Base-by-base conservation (phyloP, 495 filamentous ascomycete genomes). In the Aspergillus cristatus region DNA sequence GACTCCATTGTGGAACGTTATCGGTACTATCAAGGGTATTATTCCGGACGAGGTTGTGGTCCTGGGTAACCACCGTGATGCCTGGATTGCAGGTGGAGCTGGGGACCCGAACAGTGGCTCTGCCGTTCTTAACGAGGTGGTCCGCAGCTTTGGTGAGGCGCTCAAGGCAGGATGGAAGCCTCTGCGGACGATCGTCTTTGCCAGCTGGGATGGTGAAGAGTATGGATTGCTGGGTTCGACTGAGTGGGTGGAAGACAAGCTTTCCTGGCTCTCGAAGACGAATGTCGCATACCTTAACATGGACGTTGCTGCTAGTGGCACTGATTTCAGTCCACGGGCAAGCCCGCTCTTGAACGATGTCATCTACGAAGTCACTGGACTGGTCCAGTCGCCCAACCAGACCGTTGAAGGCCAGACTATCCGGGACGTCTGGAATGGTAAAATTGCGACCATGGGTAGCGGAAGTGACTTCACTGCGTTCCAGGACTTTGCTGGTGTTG, bases 31-130 rank as follows among this genome's bases (percentile, higher is more conserved):
- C 59, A 94, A 94, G 40, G 91, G 91, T n/a, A 81, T 76, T 7
- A 78, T 94, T 36, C 67, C 78, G 1, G 80, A 88, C 38, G 90
- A 96, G 52, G 88, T 94, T 8, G 71, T 95, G 33, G 70, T 98
- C 6, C 62, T 97, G n/a, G 93, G 93, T 11, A 97, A 97, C 51
- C 91, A 98, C 53, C 81, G 89, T 11, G 91, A 98, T 63, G 85
- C 88, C 0, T 96, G 88, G 88, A 78, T 93, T 53, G 84, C 82
- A 7, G 86, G 88, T 34, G 90, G 91, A 30, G 84, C 88, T 8
- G 77, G 75, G 1, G 83, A 88, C 42, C 86, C 91, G 0, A 86
- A 87, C 55, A 86, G 82, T 32, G 91, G 91, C 13, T 94, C 90
- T 1, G 88, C 90, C 14, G 75, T 90, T 3, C 74, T 96, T 62